Conservation (phyloP, 768 basidiomycete genomes). For the Leccinum imitatum region DNA sequence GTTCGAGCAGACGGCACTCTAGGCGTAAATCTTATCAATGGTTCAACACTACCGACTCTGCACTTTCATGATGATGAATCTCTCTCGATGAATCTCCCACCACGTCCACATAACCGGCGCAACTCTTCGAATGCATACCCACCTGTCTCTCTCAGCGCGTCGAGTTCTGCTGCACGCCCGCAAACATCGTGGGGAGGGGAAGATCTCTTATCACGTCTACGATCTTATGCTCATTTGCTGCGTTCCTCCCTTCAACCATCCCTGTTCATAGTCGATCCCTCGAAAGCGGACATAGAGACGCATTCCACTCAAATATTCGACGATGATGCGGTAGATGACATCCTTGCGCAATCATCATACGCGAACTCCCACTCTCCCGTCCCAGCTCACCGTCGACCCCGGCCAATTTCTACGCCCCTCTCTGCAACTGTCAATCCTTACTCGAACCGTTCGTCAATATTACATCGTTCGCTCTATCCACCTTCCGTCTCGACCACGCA, state of each 20-base stretch:
- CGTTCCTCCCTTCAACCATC: conserved; percentile 84
- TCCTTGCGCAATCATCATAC: conserved; percentile 76
- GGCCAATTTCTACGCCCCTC: conserved; percentile 51
- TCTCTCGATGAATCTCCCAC: conserved; percentile 59
- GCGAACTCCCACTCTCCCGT: conserved; percentile 77
- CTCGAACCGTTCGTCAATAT: conserved; percentile 67
- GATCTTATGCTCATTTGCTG: conserved; percentile 75
- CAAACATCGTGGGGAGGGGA: conserved; percentile 83
- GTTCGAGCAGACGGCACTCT: conserved; percentile 71
- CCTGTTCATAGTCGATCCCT: conserved; percentile 90
- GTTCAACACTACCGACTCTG: conserved; percentile 82
- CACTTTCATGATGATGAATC: conserved; percentile 99
- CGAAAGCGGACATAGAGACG: conserved; percentile 86
- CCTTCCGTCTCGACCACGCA: conserved; percentile 52
- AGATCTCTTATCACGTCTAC: conserved; percentile 74
- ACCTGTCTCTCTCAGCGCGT: conserved; percentile 50
- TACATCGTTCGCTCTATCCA: conserved; percentile 70
- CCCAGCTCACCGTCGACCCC: conserved; percentile 78
- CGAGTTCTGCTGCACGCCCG: conserved; percentile 39
- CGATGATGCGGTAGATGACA: conserved; percentile 86
- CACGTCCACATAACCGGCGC: conserved; percentile 36
- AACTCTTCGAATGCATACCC: conserved; percentile 58
- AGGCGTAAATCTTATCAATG: conserved; percentile 84
- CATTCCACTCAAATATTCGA: conserved; percentile 84
- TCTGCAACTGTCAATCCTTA: conserved; percentile 48